These are phyloP conservation scores for Psilocybe azurescens DNA, from an alignment of 768 basidiomycete genomes.

Conservation along the genomic window DNA sequence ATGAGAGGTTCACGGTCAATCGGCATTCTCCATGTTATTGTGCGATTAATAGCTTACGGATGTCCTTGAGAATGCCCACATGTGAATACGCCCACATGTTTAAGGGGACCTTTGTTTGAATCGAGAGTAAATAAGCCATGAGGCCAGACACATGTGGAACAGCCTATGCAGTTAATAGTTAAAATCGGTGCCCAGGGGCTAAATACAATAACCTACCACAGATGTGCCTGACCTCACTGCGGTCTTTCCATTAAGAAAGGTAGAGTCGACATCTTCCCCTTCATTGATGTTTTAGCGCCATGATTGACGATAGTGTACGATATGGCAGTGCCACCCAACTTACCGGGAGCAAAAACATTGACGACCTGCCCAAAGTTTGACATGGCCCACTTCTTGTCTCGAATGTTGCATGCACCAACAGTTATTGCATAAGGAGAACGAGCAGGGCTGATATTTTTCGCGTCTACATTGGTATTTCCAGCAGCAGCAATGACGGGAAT, in stretches of 20 bases:
- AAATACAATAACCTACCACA: background rate
- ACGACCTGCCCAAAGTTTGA: conserved; percentile 1
- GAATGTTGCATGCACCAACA: conserved; percentile 1
- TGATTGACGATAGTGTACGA: no score
- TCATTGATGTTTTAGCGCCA: no score
- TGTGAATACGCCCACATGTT: conserved; percentile 2
- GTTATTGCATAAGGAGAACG: conserved; percentile 5
- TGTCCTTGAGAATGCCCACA: background rate
- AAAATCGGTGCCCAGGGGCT: background rate
- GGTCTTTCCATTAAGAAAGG: background rate
- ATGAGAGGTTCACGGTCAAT: background rate
- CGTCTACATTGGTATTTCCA: background rate
- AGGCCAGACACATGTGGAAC: conserved; percentile 3
- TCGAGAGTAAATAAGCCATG: background rate
- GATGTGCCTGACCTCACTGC: background rate
- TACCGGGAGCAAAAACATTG: conserved; percentile 5
- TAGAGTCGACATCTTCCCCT: background rate
- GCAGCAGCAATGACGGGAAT: background rate
- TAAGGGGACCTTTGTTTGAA: background rate
- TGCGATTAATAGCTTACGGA: background rate
- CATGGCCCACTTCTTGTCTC: background rate
- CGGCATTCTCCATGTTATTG: no score
- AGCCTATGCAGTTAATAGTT: background rate
- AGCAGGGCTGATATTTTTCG: background rate
- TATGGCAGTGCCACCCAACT: no score